These are phyloP conservation scores for Chaetoscypha palmicola DNA, from an alignment of 2,329 filamentous ascomycete species.

Conservation along the genomic window DNA sequence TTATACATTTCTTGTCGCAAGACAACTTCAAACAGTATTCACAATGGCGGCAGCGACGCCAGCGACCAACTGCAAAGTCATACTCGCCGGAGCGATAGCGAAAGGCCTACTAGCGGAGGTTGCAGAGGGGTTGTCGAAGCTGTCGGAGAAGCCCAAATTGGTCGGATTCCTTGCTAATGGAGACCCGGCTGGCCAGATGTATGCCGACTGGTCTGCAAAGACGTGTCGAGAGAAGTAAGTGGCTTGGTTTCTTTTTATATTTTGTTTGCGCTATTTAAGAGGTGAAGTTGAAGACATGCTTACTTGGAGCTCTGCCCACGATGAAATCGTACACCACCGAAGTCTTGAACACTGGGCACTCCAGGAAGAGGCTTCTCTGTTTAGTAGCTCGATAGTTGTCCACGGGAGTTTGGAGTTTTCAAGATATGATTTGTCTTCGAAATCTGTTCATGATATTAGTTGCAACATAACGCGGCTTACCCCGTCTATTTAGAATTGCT, in stretches of 20 bases:
- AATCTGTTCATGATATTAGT: background rate
- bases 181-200: constrained; percentile 85
- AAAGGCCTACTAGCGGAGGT: constrained; percentile 76
- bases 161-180: constrained; percentile 89
- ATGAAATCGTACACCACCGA: too few species aligned
- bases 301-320: too few species aligned
- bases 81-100: constrained; percentile 81
- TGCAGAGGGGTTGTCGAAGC: constrained; percentile 62
- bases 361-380: too few species aligned
- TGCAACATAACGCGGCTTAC: too few species aligned
- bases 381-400: too few species aligned
- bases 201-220: constrained; percentile 96
- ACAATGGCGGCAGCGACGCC: constrained; percentile 7
- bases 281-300: constrained; percentile 3
- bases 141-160: constrained; percentile 69
- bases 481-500: too few species aligned
- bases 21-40: background rate
- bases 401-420: too few species aligned
- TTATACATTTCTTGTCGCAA: background rate
- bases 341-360: too few species aligned
- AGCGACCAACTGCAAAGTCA: constrained; percentile 72
- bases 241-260: constrained; percentile 1
- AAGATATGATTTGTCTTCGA: too few species aligned
- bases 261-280: background rate
- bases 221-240: constrained; percentile 92